phyloP scores from a whole-genome alignment of 805 yeast species.

The Yarrowia yakushimensis region DNA sequence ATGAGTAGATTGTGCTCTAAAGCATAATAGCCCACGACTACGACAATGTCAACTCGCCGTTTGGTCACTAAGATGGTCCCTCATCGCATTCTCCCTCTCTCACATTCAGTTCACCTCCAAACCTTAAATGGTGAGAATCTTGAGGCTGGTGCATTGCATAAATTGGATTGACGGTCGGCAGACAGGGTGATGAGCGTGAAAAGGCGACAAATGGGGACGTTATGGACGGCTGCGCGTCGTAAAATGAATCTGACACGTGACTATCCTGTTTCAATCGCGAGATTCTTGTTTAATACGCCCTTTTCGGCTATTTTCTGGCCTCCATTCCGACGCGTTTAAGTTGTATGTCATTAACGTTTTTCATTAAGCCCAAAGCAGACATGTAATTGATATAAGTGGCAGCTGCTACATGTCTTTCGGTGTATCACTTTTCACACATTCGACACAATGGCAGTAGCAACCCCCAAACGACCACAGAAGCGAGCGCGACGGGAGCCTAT shows the following conservation, averaged over 20 bases:
- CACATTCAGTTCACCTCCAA: background rate
- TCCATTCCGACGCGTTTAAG: background rate
- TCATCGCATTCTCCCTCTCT: background rate
- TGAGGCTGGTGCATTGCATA: slow-evolving; percentile 23
- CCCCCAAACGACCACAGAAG: slow-evolving; percentile 23
- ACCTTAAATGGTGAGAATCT: background rate
- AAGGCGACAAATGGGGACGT: too few species aligned
- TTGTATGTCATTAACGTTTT: background rate
- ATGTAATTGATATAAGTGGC: slow-evolving; percentile 8
- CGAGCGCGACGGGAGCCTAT: slow-evolving; percentile 17
- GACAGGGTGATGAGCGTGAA: background rate
- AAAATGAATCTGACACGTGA: too few species aligned
- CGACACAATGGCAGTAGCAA: slow-evolving; percentile 15
- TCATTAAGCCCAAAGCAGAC: slow-evolving; percentile 15
- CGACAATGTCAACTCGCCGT: too few species aligned
- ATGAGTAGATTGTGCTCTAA: too few species aligned
- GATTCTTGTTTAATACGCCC: too few species aligned
- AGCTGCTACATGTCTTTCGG: background rate
- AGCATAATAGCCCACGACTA: too few species aligned
- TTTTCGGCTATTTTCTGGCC: too few species aligned
- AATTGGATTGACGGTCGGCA: slow-evolving; percentile 11
- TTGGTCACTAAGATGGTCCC: background rate
- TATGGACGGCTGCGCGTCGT: too few species aligned
- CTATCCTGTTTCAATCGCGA: too few species aligned
- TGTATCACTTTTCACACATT: too few species aligned